Base-by-base conservation (phyloP, 1,284 basidiomycete species). In the Malassezia globosa region DNA sequence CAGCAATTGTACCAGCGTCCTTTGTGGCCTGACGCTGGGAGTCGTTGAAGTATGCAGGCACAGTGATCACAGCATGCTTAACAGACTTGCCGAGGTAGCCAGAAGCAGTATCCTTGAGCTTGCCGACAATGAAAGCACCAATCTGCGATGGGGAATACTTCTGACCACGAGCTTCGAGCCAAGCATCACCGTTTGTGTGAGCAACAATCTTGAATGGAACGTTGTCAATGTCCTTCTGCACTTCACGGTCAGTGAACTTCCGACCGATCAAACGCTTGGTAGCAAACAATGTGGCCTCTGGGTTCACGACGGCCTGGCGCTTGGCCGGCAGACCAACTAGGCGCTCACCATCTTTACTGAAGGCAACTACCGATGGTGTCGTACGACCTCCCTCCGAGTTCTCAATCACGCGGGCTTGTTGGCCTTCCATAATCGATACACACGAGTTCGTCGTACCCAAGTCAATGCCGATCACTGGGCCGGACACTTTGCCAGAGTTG, bases 41-140 rank as follows among this genome's bases (percentile, higher is more conserved):
- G 73, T 97, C 94, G 74, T 97, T 97, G 80, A 96, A 96, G 77
- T 96, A 96, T 0, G 90, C 90, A 4, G 90, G 90, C 33, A 96
- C 92, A 26, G 90, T 96, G 67, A 95, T 78, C 64, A 96, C 90
- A 53, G 76, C 77, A 69, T 79, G 90, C 84, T 85, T 90, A 76
- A 96, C 82, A 62, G 82, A 82, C 76, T 90, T 90, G 75, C 87
- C 88, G 31, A 96, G 77, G 75, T 82, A 95, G 54, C 84, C 81
- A 66, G 92, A 82, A 5, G 89, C 90, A 42, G 90, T 97, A 70
- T 92, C 87, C 73, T 82, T 84, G 87, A 96, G 92, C 77, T 96
- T 97, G 29, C 78, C 80, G 46, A 97, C 56, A 80, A 92, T 54
- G 81, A 96, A 72, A 81, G 76, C 77, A 85, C 89, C 78, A 60